Evolutionary conservation across 768 basidiomycete species (phyloP).

Genomic region (Tulasnella sp.): DNA sequence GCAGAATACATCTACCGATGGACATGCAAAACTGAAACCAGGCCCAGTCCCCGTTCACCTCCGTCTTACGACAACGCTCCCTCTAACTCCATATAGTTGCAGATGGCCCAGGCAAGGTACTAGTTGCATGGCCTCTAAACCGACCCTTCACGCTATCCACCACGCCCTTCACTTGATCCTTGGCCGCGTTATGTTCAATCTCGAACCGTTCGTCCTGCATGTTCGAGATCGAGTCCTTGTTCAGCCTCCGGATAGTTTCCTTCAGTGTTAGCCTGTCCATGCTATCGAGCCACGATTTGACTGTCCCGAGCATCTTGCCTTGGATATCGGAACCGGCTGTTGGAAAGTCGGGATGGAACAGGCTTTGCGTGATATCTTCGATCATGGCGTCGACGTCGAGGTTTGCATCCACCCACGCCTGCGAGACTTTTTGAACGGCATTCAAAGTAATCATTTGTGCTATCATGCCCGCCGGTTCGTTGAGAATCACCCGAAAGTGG

Average conservation of each 20-base stretch:
- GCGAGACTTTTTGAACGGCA: slow-evolving; percentile 16
- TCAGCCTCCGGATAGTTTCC: slow-evolving; percentile 8
- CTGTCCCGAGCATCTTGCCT: neutral
- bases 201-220: slow-evolving; percentile 2
- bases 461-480: slow-evolving; percentile 64
- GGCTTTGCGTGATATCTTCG: neutral
- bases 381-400: neutral
- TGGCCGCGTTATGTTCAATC: neutral
- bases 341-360: slow-evolving; percentile 12
- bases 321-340: neutral
- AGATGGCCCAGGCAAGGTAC: neutral
- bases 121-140: neutral
- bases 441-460: slow-evolving; percentile 54
- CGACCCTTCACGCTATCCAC: neutral
- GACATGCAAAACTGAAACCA: too few species aligned
- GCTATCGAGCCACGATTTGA: slow-evolving; percentile 2
- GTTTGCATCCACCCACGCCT: slow-evolving; percentile 1
- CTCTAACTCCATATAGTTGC: neutral
- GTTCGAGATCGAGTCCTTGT: neutral
- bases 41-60: neutral
- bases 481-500: slow-evolving; percentile 58
- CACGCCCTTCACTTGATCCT: neutral
- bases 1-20: too few species aligned
- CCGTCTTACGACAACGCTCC: neutral
- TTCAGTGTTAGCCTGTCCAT: neutral